Conservation (phyloP, 371 early-diverging fungal genomes). For the Syncephalastrum monosporum region DNA sequence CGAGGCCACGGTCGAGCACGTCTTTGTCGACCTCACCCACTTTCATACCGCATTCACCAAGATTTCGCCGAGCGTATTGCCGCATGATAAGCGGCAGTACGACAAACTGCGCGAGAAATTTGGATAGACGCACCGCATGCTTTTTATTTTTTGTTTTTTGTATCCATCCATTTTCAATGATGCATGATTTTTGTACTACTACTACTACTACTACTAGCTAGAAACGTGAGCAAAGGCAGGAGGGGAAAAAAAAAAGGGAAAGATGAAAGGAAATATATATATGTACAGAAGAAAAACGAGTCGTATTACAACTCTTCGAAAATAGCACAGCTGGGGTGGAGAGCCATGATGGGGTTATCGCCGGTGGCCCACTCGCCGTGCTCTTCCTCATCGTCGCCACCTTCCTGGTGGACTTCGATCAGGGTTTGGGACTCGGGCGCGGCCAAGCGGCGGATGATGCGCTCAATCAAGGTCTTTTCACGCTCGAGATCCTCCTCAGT, state of each 20-base stretch:
- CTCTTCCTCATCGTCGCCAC: constrained; percentile 12
- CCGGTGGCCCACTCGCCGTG: constrained; percentile 18
- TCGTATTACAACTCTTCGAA: constrained; percentile 14
- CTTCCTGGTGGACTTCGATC: constrained; percentile 45
- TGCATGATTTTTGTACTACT: too few species aligned
- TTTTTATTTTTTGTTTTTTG: too few species aligned
- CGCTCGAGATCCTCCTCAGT: constrained; percentile 66
- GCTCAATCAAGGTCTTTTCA: constrained; percentile 70
- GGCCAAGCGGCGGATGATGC: constrained; percentile 78
- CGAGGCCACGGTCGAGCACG: constrained; percentile 21
- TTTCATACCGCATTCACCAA: constrained; percentile 83
- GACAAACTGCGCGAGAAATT: constrained; percentile 17
- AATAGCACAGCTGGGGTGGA: constrained; percentile 62
- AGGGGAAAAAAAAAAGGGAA: not conserved
- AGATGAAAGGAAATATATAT: constrained; percentile 1
- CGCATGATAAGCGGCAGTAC: constrained; percentile 32
- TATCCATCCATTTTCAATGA: too few species aligned
- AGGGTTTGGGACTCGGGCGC: constrained; percentile 55
- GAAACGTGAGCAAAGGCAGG: not conserved
- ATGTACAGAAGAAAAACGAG: constrained; percentile 4
- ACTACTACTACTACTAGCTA: not conserved
- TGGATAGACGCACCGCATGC: constrained; percentile 9
- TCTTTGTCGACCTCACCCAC: constrained; percentile 66
- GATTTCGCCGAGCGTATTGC: constrained; percentile 82
- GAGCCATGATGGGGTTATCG: constrained; percentile 53